phyloP scores from a whole-genome alignment of 306 rosid species.

The Dalbergia cochinchinensis region DNA sequence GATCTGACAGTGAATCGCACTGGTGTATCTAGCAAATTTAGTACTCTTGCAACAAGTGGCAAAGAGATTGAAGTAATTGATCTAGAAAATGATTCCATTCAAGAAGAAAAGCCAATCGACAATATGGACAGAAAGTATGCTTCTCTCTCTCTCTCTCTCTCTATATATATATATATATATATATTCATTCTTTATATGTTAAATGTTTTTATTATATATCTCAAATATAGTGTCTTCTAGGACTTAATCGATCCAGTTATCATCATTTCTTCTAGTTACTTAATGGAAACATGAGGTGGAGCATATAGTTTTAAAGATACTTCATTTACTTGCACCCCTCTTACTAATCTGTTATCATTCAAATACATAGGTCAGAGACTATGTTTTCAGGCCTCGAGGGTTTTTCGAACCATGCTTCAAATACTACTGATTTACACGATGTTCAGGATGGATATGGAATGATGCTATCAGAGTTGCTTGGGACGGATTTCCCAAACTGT shows the following conservation, averaged over 20 bases:
- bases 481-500: conserved; percentile 79
- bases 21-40: conserved; percentile 61
- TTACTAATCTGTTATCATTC: conserved; percentile 46
- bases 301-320: conserved; percentile 40
- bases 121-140: conserved; percentile 76
- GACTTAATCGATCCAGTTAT: conserved; percentile 29
- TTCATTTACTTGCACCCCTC: conserved; percentile 43
- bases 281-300: conserved; percentile 18
- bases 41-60: conserved; percentile 55
- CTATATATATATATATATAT: neutral
- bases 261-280: conserved; percentile 15
- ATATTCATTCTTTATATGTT: conserved; percentile 31
- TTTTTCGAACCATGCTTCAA: conserved; percentile 69
- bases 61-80: conserved; percentile 96
- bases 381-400: conserved; percentile 74
- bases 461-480: conserved; percentile 91
- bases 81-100: conserved; percentile 74
- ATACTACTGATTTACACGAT: conserved; percentile 72
- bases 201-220: neutral
- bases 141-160: too few relatives aligned
- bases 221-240: conserved; percentile 36
- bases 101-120: conserved; percentile 64
- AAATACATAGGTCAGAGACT: conserved; percentile 73
- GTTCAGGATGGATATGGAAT: conserved; percentile 95
- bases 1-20: conserved; percentile 75